phyloP scores from a whole-genome alignment of 371 early-diverging fungal species.

The Syncephalastrum sp. region DNA sequence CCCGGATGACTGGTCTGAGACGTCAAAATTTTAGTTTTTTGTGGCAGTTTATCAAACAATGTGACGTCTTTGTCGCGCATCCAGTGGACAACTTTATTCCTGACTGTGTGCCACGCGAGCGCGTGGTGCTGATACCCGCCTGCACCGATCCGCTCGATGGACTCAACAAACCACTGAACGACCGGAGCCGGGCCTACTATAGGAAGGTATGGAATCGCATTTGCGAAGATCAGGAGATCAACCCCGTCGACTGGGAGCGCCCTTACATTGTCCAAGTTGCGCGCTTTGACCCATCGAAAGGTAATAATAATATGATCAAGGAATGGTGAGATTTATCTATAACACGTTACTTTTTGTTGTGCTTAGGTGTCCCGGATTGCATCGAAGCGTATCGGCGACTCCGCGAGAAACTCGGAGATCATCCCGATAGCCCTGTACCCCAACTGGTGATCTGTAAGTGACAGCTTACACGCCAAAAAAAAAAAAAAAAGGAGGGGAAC shows the following conservation, averaged over 20 bases:
- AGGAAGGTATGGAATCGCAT: constrained; percentile 75
- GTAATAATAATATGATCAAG: constrained; percentile 22
- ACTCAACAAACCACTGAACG: constrained; percentile 66
- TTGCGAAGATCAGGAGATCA: constrained; percentile 70
- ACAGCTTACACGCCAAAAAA: too few relatives aligned
- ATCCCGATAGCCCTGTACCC: constrained; percentile 39
- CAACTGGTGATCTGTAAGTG: constrained; percentile 69
- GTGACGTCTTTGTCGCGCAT: constrained; percentile 79
- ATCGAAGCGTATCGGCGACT: constrained; percentile 70
- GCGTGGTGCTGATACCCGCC: constrained; percentile 74
- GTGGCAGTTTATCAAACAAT: constrained; percentile 70
- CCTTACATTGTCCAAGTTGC: constrained; percentile 88
- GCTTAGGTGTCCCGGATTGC: constrained; percentile 68
- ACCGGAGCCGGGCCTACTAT: constrained; percentile 62
- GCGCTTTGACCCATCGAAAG: constrained; percentile 91
- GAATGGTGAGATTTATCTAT: background rate
- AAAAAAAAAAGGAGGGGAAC: too few relatives aligned
- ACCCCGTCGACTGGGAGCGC: constrained; percentile 57
- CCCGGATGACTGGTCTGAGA: background rate
- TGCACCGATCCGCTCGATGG: constrained; percentile 76
- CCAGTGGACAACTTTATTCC: constrained; percentile 78
- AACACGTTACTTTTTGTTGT: background rate
- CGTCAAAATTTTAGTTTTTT: constrained; percentile 47
- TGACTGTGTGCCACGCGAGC: constrained; percentile 58
- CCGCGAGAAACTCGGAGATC: constrained; percentile 50